A percentile compares a stretch with the other conserved stretches of the same genome.
Conservation (phyloP, 208 protist genomes). For the Leishmania braziliensis region DNA sequence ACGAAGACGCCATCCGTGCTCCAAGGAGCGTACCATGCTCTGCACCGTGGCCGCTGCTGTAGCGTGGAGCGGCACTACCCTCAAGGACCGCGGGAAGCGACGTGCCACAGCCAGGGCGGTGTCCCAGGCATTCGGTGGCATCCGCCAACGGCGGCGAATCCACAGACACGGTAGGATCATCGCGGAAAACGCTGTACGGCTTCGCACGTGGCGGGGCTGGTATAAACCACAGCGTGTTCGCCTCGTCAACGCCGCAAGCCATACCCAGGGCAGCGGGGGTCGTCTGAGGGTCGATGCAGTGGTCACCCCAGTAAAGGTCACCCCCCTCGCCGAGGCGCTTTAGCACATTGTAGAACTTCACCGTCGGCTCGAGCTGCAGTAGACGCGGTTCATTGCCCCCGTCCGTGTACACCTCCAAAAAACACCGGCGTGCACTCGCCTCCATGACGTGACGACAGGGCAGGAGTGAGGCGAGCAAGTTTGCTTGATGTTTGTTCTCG, state of each 20-base stretch:
- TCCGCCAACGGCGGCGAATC: neutral
- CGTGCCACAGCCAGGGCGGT: neutral
- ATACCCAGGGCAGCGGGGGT: constrained; percentile 40
- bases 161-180: constrained; percentile 12
- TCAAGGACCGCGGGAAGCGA: constrained; percentile 22
- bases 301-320: constrained; percentile 41
- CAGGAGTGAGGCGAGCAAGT: neutral
- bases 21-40: neutral
- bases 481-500: neutral
- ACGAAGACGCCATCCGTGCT: neutral
- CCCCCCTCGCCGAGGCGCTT: constrained; percentile 24
- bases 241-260: constrained; percentile 40
- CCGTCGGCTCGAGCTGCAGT: constrained; percentile 50
- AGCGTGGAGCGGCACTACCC: neutral
- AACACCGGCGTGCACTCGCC: constrained; percentile 27
- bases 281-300: constrained; percentile 23
- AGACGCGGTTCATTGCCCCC: constrained; percentile 31
- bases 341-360: constrained; percentile 57
- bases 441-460: constrained; percentile 13
- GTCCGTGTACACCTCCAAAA: constrained; percentile 36
- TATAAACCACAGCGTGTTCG: constrained; percentile 36
- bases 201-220: neutral
- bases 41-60: neutral
- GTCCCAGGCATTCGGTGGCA: neutral
- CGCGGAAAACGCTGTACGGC: neutral